Conservation (phyloP, 192 early-diverging fungal species). For the Coemansia sp. region DNA sequence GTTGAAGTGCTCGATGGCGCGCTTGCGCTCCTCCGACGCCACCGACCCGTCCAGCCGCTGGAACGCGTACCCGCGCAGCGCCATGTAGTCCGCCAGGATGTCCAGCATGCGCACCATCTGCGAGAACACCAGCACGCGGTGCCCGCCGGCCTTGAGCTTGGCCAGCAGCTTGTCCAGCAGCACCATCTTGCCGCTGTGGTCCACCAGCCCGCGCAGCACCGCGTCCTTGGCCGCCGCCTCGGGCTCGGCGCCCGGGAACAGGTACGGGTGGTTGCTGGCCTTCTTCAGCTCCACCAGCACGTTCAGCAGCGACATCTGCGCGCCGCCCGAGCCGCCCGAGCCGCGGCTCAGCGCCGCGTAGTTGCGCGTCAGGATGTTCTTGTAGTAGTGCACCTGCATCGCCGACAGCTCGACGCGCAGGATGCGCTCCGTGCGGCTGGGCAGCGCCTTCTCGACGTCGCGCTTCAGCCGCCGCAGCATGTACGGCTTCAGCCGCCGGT, state of each 20-base stretch:
- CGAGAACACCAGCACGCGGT: constrained; percentile 97
- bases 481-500: constrained; percentile 76
- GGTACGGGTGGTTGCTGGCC: constrained; percentile 92
- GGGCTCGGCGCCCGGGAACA: constrained; percentile 78
- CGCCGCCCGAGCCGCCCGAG: constrained; percentile 55
- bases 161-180: constrained; percentile 93
- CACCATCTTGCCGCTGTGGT: constrained; percentile 97
- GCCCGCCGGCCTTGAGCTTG: constrained; percentile 83
- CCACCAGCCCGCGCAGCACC: constrained; percentile 76
- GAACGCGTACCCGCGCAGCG: constrained; percentile 77
- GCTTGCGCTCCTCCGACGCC: constrained; percentile 84
- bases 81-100: constrained; percentile 93
- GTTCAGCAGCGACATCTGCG: constrained; percentile 82
- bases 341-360: constrained; percentile 82
- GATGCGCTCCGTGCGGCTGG: constrained; percentile 94
- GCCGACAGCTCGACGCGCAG: constrained; percentile 89
- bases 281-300: constrained; percentile 97
- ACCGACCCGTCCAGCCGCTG: constrained; percentile 95
- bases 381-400: constrained; percentile 91
- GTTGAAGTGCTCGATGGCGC: constrained; percentile 97
- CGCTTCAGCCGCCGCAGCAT: constrained; percentile 97
- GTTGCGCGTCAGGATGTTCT: constrained; percentile 92
- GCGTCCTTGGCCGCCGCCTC: constrained; percentile 62
- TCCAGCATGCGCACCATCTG: constrained; percentile 98
- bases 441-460: constrained; percentile 96